Percentiles rank a stretch among this genome's conserved stretches.
Conservation (phyloP, 2,329 filamentous ascomycete genomes). For the Ophiostoma tasmaniense region DNA sequence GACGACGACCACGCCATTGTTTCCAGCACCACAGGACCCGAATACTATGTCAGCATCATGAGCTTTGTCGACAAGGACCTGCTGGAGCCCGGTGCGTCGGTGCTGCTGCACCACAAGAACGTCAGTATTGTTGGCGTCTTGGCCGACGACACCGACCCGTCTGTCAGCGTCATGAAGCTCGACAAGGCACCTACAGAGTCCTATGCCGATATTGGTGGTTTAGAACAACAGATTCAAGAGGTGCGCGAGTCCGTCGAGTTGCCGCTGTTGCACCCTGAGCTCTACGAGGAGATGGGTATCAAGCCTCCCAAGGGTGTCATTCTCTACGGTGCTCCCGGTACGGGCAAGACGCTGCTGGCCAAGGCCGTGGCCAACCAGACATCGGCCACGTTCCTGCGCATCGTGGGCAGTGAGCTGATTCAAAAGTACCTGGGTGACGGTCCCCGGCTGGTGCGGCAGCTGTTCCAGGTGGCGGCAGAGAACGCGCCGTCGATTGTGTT, state of each 20-base stretch:
- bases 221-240: constrained; percentile 94
- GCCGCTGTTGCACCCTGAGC: constrained; percentile 85
- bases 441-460: constrained; percentile 85
- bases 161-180: constrained; percentile 98
- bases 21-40: constrained; percentile 90
- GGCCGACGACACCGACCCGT: constrained; percentile 89
- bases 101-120: constrained; percentile 92
- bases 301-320: constrained; percentile 99
- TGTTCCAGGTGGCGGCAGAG: constrained; percentile 93
- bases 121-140: constrained; percentile 96
- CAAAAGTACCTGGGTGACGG: constrained; percentile 98
- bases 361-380: constrained; percentile 98
- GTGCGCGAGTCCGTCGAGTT: constrained; percentile 95
- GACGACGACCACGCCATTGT: constrained; percentile 99
- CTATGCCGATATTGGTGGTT: constrained; percentile 94
- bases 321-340: constrained; percentile 92
- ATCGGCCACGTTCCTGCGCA: constrained; percentile 95
- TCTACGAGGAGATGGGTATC: constrained; percentile 99
- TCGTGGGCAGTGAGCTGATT: constrained; percentile 93
- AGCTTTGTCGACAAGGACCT: constrained; percentile 99
- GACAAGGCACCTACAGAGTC: constrained; percentile 98
- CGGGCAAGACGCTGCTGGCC: constrained; percentile 89
- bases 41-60: constrained; percentile 99
- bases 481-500: constrained; percentile 97
- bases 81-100: constrained; percentile 89